These are phyloP conservation scores for Cydonia oblonga DNA, from an alignment of 331 rosid species.

Conservation along the genomic window DNA sequence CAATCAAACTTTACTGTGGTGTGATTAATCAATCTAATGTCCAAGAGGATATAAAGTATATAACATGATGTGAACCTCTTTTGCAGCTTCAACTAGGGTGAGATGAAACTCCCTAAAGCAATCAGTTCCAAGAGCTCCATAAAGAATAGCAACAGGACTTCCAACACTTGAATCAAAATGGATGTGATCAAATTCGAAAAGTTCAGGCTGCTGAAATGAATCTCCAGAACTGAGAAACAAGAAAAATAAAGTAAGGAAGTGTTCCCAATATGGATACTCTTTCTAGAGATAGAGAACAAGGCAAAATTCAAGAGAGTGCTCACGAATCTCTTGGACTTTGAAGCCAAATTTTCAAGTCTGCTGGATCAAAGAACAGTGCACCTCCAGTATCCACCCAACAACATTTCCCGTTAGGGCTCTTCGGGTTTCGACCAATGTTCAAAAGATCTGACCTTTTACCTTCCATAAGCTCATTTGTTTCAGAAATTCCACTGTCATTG, in stretches of 20 bases:
- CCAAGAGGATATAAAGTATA: background rate
- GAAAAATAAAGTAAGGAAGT: background rate
- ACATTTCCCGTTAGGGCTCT: conserved; percentile 53
- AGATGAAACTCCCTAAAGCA: conserved; percentile 79
- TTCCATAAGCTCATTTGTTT: conserved; percentile 13
- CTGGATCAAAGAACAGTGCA: conserved; percentile 44
- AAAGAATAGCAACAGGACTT: conserved; percentile 70
- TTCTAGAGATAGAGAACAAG: background rate
- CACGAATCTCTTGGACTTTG: conserved; percentile 28
- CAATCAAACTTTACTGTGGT: background rate
- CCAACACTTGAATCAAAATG: conserved; percentile 53
- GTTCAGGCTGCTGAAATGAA: conserved; percentile 58
- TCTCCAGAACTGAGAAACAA: conserved; percentile 37
- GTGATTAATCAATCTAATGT: background rate
- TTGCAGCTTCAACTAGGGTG: conserved; percentile 63
- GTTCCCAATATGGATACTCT: background rate
- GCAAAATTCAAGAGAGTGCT: conserved; percentile 16
- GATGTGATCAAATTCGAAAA: conserved; percentile 87
- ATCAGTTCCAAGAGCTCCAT: conserved; percentile 79
- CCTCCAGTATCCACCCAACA: conserved; percentile 90
- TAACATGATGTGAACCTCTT: conserved; percentile 40
- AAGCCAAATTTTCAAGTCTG: conserved; percentile 53
- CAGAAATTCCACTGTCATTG: conserved; percentile 18
- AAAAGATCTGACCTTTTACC: conserved; percentile 31
- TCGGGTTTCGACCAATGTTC: conserved; percentile 34